Evolutionary conservation across 1,139 yeast genomes (phyloP).

Genomic region (Debaryomyces sp.): DNA sequence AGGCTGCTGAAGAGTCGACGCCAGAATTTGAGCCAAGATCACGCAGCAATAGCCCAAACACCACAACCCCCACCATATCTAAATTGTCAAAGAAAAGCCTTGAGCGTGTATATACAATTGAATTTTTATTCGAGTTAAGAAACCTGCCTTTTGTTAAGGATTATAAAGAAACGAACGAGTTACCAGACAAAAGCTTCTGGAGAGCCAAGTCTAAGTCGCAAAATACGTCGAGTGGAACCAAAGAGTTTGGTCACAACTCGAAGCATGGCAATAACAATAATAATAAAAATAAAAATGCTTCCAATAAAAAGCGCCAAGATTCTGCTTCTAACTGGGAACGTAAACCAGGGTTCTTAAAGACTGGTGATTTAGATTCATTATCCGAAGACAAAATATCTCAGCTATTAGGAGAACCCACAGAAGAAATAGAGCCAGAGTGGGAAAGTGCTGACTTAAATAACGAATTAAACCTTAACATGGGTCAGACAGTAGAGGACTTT

Average conservation of each 20-base stretch:
- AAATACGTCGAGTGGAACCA: conserved; percentile 9
- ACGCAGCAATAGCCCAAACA: conserved; percentile 13
- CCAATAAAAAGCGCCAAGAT: conserved; percentile 20
- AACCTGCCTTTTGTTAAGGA: conserved; percentile 38
- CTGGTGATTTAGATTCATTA: conserved; percentile 30
- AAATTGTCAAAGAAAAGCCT: conserved; percentile 15
- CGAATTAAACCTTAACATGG: conserved; percentile 44
- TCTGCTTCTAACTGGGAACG: conserved; percentile 32
- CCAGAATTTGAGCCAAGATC: conserved; percentile 36
- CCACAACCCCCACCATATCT: conserved; percentile 13
- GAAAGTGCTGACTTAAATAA: conserved; percentile 39
- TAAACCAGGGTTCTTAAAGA: conserved; percentile 26
- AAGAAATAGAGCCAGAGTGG: conserved; percentile 58
- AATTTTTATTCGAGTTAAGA: conserved; percentile 36
- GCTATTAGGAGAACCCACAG: conserved; percentile 40
- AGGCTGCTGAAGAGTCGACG: conserved; percentile 51
- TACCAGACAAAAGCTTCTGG: conserved; percentile 52
- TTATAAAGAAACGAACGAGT: conserved; percentile 24
- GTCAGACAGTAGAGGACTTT: conserved; percentile 68
- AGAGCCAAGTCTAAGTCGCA: conserved; percentile 22
- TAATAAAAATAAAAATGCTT: conserved; percentile 14
- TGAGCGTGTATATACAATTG: conserved; percentile 39
- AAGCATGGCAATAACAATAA: conserved; percentile 7
- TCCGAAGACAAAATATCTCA: conserved; percentile 34
- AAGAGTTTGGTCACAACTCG: conserved; percentile 12